Base-by-base conservation (phyloP, 306 rosid species). In the Pachyrhizus erosus region DNA sequence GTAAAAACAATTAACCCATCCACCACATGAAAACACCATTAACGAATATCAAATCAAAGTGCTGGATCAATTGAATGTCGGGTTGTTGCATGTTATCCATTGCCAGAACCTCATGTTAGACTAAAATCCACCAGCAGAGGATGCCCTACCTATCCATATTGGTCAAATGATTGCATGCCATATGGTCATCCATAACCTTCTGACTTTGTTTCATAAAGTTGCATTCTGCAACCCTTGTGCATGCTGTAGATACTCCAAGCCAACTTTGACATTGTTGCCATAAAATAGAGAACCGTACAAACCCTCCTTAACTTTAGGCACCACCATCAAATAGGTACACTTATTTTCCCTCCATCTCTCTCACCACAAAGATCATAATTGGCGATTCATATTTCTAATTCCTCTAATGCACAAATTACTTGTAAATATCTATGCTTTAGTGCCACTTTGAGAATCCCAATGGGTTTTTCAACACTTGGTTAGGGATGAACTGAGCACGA, bases 181-280 rank as follows among this genome's bases (percentile, higher is more conserved):
- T 61, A 61, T 60, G 67, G 39, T 60, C 39, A 26, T 60, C 39
- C 67, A 61, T 61, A 61, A 61, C 68, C 18, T 2, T 61, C 68
- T 61, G 18, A 61, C 68, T 61, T 4, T 61, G 67, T 60, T 60
- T 3, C 67, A 60, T 24, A 11, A 60, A 60, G 67, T 60, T 60
- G 37, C 37, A 24, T 60, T 60, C 2, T 12, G 26, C 62, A 55
- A 55, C 7, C 5, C 5, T 55, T 55, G n/a, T 24, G 31, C 64
- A 57, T 57, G 17, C 31, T 20, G 5, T 20, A 9, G 62, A 55
- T 21, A 55, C 62, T 20, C 31, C 27, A 18, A 9, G 15, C 64
- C 31, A 57, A 57, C 29, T 57, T 21, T 21, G 31, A 57, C 64
- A 57, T 57, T 57, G 27, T 23, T 57, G 15, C 64, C 15, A 23